A percentile compares a stretch with the other conserved stretches of the same genome.
phyloP scores from a whole-genome alignment of 768 basidiomycete genomes.

The Baorangia bicolor region DNA sequence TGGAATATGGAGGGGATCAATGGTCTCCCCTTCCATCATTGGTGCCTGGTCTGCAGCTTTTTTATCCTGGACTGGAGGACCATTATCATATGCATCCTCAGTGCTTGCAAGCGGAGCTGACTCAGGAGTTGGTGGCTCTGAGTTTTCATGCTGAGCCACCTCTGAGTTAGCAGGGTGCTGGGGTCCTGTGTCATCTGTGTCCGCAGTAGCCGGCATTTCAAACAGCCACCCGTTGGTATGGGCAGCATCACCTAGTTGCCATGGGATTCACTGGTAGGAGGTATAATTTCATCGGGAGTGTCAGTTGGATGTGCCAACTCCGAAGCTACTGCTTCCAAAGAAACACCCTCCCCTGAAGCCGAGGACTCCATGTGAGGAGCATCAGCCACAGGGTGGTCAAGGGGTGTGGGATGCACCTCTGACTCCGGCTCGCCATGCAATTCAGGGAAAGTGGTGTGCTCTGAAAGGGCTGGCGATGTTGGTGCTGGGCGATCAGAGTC shows the following conservation, averaged over 20 bases:
- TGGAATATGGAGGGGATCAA: constrained; percentile 57
- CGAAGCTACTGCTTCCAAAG: constrained; percentile 3
- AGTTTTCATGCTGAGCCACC: constrained; percentile 9
- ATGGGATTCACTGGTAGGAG: constrained; percentile 21
- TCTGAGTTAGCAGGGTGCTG: constrained; percentile 4
- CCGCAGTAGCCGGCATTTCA: constrained; percentile 5
- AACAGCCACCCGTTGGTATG: constrained; percentile 1
- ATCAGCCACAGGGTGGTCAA: constrained; percentile 20
- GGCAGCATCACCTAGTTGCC: constrained; percentile 8
- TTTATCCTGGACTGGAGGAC: constrained; percentile 6
- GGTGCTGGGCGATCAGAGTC: constrained; percentile 13
- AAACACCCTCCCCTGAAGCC: constrained; percentile 5
- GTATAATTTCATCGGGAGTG: constrained; percentile 1
- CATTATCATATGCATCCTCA: constrained; percentile 7
- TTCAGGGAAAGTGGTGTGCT: constrained; percentile 6
- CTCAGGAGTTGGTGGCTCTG: constrained; percentile 10
- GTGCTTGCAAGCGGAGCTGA: constrained; percentile 3
- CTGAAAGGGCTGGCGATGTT: not conserved
- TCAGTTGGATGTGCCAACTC: constrained; percentile 10
- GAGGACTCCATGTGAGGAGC: constrained; percentile 15
- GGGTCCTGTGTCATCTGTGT: not conserved
- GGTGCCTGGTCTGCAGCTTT: constrained; percentile 10
- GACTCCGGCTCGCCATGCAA: constrained; percentile 4
- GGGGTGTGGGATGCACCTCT: constrained; percentile 11
- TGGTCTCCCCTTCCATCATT: constrained; percentile 11